Base-by-base conservation (phyloP, 73 alveolate genomes). In the Tetrahymena borealis region DNA sequence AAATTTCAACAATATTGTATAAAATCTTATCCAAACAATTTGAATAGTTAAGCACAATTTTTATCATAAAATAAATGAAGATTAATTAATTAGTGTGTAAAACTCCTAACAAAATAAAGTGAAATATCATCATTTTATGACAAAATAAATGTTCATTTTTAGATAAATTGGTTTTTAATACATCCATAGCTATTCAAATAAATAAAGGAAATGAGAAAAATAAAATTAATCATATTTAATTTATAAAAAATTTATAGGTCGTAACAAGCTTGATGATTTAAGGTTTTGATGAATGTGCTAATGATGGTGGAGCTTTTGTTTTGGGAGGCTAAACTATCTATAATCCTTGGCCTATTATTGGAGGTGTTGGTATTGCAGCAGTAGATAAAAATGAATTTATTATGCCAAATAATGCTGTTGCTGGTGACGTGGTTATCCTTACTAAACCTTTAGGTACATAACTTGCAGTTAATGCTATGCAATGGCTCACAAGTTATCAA, bases 301-400 rank as follows among this genome's bases (percentile, higher is more conserved):
- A 78, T 28, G 99, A 98, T 79, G 99, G 99, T 8, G 98, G 97
- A 38, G 96, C 99, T 2, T 91, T 95, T 38, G 95, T 98, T 28
- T 96, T 99, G 11, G 99, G 99, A 32, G 99, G 99, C 10, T 98
- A 99, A 92, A 97, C 99, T 11, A 97, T 99, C 28, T 96, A 96
- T 95, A 98, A 98, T 94, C 99, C 99, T 16, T 98, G 99, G 98
- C 99, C 99, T 15, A 96, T 98, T 78, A 96, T 98, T 24, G 99
- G 99, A 32, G 98, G 99, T 33, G 99, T 98, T 16, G 99, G 98
- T 9, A 97, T 97, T 39, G 97, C 97, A 12, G 96, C 96, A 33
- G 96, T 95, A 40, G 91, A 94, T 32, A 94, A 91, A 78, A 95
- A 94, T 77, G 98, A 97, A 40, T 96, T 96, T 78, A 91, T 97